Evolutionary conservation across 306 rosid genomes (phyloP).

Genomic region (Castanea crenata): DNA sequence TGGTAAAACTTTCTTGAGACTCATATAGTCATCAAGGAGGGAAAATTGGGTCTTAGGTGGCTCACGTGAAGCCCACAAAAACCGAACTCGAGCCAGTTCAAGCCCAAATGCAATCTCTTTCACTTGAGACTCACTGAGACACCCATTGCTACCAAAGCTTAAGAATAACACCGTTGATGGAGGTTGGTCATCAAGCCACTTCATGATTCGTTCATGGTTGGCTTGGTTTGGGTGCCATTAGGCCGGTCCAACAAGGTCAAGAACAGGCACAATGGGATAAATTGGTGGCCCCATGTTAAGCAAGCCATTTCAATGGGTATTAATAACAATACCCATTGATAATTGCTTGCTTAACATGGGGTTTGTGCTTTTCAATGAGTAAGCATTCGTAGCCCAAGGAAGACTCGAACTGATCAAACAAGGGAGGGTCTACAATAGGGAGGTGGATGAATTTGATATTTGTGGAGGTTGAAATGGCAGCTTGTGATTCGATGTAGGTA

Average conservation of each 20-base stretch:
- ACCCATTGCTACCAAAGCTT: conserved; percentile 46
- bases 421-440: conserved; percentile 34
- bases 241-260: conserved; percentile 31
- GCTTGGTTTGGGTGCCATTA: conserved; percentile 22
- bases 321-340: conserved; percentile 41
- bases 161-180: conserved; percentile 28
- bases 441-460: conserved; percentile 37
- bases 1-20: conserved; percentile 14
- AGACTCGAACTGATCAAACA: conserved; percentile 39
- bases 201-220: neutral
- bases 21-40: conserved; percentile 20
- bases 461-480: conserved; percentile 9
- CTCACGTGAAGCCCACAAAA: conserved; percentile 47
- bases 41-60: conserved; percentile 32
- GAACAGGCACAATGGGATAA: conserved; percentile 32
- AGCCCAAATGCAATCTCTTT: conserved; percentile 37
- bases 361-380: conserved; percentile 37
- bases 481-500: conserved; percentile 35
- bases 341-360: conserved; percentile 29
- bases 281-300: neutral
- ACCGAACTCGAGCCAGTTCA: conserved; percentile 27
- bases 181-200: conserved; percentile 36
- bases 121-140: conserved; percentile 23
- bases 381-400: conserved; percentile 20
- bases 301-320: conserved; percentile 20